Conservation (phyloP, 768 basidiomycete genomes). For the Lyophyllum decastes region DNA sequence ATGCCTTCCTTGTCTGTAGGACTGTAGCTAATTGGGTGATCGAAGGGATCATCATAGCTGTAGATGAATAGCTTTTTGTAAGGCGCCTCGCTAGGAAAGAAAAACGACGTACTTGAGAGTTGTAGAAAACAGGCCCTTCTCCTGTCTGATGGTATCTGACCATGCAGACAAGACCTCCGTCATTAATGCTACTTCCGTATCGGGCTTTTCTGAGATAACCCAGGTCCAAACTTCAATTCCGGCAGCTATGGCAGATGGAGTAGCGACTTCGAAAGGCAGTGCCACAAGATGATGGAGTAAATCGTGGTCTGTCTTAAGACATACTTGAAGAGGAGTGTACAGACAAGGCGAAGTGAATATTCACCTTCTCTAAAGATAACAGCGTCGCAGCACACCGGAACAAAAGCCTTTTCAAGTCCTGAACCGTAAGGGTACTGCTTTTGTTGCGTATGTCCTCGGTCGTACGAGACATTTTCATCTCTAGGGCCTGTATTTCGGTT, state of each 20-base stretch:
- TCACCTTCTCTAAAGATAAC: constrained; percentile 67
- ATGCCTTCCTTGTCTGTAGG: constrained; percentile 88
- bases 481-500: constrained; percentile 65
- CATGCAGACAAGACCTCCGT: constrained; percentile 86
- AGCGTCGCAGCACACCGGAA: constrained; percentile 86
- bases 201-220: constrained; percentile 86
- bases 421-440: constrained; percentile 71
- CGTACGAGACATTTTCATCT: constrained; percentile 64
- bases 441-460: constrained; percentile 71
- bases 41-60: constrained; percentile 89
- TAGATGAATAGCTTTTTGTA: neutral
- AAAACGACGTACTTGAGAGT: constrained; percentile 67
- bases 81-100: neutral
- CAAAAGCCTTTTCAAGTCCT: constrained; percentile 82
- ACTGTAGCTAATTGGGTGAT: constrained; percentile 81
- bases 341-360: neutral
- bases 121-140: constrained; percentile 83
- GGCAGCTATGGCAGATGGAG: constrained; percentile 80
- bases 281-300: constrained; percentile 85
- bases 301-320: constrained; percentile 76
- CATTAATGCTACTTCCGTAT: constrained; percentile 82
- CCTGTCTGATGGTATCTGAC: constrained; percentile 75
- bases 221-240: constrained; percentile 97
- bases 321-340: neutral
- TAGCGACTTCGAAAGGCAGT: constrained; percentile 88